A percentile compares a stretch with the other conserved stretches of the same genome.
Evolutionary conservation across 257 asterid genomes (phyloP).

Genomic region (Thymus mandschuricus): DNA sequence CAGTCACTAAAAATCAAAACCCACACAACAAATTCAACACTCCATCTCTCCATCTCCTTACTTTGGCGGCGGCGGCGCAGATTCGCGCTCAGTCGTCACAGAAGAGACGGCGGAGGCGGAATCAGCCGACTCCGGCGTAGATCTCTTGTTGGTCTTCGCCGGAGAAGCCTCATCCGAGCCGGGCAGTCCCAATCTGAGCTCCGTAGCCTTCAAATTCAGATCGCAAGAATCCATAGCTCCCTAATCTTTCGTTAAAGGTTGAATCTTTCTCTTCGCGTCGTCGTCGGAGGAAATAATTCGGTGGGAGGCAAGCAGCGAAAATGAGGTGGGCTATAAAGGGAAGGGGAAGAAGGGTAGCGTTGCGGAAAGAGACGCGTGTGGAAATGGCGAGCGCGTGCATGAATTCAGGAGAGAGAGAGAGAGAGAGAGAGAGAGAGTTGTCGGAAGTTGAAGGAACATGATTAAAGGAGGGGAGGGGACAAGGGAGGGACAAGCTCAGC

Average conservation of each 20-base stretch:
- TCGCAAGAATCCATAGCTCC: conserved; percentile 42
- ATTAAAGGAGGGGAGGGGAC: conserved; percentile 62
- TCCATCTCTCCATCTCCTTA: conserved; percentile 33
- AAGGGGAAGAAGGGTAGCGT: not conserved
- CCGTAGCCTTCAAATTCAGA: conserved; percentile 77
- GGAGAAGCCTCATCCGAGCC: conserved; percentile 40
- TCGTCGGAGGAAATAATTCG: no score
- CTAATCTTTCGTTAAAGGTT: not conserved
- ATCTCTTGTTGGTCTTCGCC: conserved; percentile 51
- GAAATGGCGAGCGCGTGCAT: conserved; percentile 20
- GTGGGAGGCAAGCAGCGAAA: not conserved
- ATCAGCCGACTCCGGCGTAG: conserved; percentile 40
- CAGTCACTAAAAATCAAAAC: not conserved
- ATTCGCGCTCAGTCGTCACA: conserved; percentile 32
- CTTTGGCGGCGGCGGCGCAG: conserved; percentile 61
- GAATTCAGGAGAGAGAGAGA: conserved; percentile 34
- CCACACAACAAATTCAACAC: not conserved
- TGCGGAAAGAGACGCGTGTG: conserved; percentile 11
- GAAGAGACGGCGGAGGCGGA: conserved; percentile 32
- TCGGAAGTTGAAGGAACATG: conserved; percentile 55
- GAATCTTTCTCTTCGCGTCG: not conserved
- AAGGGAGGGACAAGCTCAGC: conserved; percentile 62
- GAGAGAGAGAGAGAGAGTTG: conserved; percentile 38
- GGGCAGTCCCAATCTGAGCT: conserved; percentile 81
- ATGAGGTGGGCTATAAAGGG: conserved; percentile 20